Conservation (phyloP, 768 basidiomycete species). For the Termitomyces sp. region DNA sequence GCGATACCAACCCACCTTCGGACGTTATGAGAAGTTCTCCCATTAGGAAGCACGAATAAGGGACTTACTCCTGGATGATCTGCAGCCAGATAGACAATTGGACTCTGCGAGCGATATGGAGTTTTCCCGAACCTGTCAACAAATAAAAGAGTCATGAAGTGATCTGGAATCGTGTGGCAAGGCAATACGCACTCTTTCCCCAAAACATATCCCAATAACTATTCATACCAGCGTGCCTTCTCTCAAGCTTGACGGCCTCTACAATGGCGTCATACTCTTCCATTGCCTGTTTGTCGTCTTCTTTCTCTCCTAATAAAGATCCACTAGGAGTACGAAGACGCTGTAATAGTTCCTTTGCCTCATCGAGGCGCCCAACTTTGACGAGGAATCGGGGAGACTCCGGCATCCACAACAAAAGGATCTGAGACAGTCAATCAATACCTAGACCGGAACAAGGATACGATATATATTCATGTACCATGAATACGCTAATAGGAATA, state of each 20-base stretch:
- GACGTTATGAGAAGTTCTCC: background rate
- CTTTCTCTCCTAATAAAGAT: constrained; percentile 8
- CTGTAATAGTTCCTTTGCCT: constrained; percentile 35
- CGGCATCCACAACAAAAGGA: constrained; percentile 38
- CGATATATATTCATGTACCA: constrained; percentile 24
- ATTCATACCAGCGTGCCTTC: constrained; percentile 37
- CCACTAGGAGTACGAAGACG: constrained; percentile 30
- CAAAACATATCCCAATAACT: constrained; percentile 45
- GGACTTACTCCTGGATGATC: constrained; percentile 40
- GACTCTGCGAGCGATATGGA: constrained; percentile 41
- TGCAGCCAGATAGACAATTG: constrained; percentile 45
- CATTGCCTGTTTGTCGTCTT: constrained; percentile 23
- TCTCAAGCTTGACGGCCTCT: constrained; percentile 37
- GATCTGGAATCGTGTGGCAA: background rate
- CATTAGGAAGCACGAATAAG: background rate
- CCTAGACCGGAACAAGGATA: background rate
- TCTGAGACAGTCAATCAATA: constrained; percentile 10
- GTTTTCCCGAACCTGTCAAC: constrained; percentile 29
- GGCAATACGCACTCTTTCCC: constrained; percentile 31
- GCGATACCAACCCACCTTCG: constrained; percentile 43
- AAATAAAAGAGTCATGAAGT: background rate
- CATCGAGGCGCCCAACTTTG: constrained; percentile 36
- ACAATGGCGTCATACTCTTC: constrained; percentile 38
- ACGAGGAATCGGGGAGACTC: constrained; percentile 37
- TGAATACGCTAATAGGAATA: constrained; percentile 37